Conservation (phyloP, 371 early-diverging fungal genomes). For the Coemansia sp. region DNA sequence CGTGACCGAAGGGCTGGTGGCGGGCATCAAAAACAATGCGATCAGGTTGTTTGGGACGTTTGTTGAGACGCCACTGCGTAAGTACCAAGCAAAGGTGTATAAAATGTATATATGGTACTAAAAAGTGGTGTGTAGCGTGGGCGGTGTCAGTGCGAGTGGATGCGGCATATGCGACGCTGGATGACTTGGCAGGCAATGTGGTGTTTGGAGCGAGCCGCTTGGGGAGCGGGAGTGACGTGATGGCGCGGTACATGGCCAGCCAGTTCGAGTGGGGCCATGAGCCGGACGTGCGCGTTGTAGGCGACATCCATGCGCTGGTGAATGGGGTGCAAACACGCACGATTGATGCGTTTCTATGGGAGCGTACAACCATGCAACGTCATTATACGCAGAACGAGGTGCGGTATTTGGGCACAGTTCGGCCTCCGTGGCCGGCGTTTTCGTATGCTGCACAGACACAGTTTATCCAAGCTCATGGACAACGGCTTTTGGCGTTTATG, state of each 20-base stretch:
- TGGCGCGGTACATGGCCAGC: constrained; percentile 75
- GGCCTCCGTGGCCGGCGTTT: constrained; percentile 90
- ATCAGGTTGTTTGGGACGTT: constrained; percentile 73
- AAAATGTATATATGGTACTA: not conserved
- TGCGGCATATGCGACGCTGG: constrained; percentile 56
- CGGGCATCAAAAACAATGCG: constrained; percentile 65
- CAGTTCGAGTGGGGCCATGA: constrained; percentile 62
- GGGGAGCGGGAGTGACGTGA: constrained; percentile 84
- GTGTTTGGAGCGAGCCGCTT: constrained; percentile 72
- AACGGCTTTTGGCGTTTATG: constrained; percentile 51
- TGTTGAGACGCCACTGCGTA: constrained; percentile 72
- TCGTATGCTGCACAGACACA: constrained; percentile 67
- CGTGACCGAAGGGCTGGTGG: constrained; percentile 82
- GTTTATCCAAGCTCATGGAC: constrained; percentile 47
- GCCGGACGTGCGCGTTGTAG: constrained; percentile 63
- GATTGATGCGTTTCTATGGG: constrained; percentile 84
- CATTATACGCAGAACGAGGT: constrained; percentile 73
- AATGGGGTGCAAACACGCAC: constrained; percentile 62
- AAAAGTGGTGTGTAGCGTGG: constrained; percentile 57
- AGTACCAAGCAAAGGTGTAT: constrained; percentile 17
- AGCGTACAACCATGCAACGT: constrained; percentile 80
- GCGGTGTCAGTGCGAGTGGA: constrained; percentile 62
- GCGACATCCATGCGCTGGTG: constrained; percentile 73
- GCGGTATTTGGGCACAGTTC: constrained; percentile 69
- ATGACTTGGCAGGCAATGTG: constrained; percentile 58